Evolutionary conservation across 768 basidiomycete species (phyloP).

Genomic region (Phaffia tasmanica): DNA sequence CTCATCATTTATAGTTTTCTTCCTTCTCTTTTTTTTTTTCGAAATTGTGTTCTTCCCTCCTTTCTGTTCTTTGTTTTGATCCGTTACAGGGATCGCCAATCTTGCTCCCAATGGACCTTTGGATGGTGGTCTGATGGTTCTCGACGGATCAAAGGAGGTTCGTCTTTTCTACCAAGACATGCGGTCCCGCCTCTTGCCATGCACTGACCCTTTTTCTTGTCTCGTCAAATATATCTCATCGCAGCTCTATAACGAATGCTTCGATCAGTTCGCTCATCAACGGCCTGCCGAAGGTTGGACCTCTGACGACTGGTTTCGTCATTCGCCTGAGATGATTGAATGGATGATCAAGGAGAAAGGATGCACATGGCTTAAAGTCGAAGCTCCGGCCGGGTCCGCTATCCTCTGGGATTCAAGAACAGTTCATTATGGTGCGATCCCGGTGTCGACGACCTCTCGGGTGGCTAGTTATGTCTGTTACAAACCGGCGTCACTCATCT

Average conservation of each 20-base stretch:
- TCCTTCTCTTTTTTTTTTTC: neutral
- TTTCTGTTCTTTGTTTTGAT: constrained; percentile 12
- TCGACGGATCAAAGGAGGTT: constrained; percentile 33
- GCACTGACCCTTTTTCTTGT: neutral
- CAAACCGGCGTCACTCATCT: constrained; percentile 19
- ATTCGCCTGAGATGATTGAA: constrained; percentile 30
- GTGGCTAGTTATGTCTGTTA: constrained; percentile 29
- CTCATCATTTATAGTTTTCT: neutral
- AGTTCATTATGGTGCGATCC: constrained; percentile 32
- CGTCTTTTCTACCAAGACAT: neutral
- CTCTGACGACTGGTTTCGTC: constrained; percentile 28
- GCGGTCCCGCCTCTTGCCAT: neutral
- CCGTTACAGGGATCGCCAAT: constrained; percentile 29
- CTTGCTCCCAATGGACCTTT: constrained; percentile 35
- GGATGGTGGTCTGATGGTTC: constrained; percentile 40
- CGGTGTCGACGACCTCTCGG: constrained; percentile 28
- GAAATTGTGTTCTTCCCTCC: neutral
- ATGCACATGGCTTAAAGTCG: constrained; percentile 36
- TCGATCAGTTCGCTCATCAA: constrained; percentile 33
- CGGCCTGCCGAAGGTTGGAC: constrained; percentile 29
- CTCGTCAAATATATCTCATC: neutral
- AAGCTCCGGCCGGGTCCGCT: constrained; percentile 35
- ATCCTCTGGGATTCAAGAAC: constrained; percentile 34
- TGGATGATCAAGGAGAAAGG: constrained; percentile 39
- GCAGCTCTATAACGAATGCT: constrained; percentile 35